These are phyloP conservation scores for Toxoplasma gondii DNA, from an alignment of 169 alveolate species.

Conservation along the genomic window DNA sequence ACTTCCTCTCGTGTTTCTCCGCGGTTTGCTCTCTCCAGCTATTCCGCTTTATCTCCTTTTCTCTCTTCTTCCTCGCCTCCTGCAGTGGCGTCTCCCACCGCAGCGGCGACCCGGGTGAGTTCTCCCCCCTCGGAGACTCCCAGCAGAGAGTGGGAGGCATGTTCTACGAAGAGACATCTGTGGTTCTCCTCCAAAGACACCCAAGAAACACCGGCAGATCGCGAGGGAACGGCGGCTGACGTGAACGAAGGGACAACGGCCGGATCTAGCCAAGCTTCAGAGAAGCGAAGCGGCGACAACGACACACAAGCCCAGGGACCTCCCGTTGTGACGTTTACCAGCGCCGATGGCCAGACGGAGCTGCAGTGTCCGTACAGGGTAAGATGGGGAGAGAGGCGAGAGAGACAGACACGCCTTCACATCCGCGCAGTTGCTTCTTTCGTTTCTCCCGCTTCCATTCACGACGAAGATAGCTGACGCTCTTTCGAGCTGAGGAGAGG, in stretches of 20 bases:
- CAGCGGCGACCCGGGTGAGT: not conserved
- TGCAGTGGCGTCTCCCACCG: not conserved
- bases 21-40: too few relatives aligned
- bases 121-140: not conserved
- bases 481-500: too few relatives aligned
- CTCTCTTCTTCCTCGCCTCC: not conserved
- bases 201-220: too few relatives aligned
- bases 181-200: not conserved
- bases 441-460: too few relatives aligned
- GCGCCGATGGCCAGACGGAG: conserved; percentile 6
- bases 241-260: not conserved
- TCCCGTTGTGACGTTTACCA: not conserved
- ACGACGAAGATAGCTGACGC: too few relatives aligned
- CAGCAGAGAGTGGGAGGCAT: not conserved
- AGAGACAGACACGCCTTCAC: not conserved
- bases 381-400: not conserved
- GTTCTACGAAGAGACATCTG: not conserved
- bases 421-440: not conserved
- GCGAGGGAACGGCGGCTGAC: not conserved
- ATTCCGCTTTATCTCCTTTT: not conserved
- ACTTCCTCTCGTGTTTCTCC: too few relatives aligned
- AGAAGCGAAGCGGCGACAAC: not conserved
- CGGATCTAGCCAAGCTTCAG: not conserved
- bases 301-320: not conserved
- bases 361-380: not conserved